Evolutionary conservation across 2,329 filamentous ascomycete species (phyloP), one percentile per base, ranked within the genome.

Genomic region (Berkeleyomyces rouxiae): DNA sequence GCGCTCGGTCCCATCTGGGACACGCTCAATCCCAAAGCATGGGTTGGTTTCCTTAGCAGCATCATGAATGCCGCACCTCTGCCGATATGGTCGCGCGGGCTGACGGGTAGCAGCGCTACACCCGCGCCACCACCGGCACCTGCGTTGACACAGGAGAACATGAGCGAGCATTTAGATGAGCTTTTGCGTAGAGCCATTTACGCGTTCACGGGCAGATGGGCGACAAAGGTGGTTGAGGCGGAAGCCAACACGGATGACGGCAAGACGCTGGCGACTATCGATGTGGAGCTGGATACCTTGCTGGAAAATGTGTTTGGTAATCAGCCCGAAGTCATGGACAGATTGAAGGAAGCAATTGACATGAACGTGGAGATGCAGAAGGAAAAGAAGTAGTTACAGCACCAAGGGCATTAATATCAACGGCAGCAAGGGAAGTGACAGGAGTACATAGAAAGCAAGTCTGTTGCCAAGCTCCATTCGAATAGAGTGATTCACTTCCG

Each of bases 151-250:
- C 74, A 77, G 1, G 76, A 84, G 64, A 82, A 85, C 67, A 83
- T 83, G 68, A 81, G 80, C 66, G 83, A 85, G 71, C 82, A 84
- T 70, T 71, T 86, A 62, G 83, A 86, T 66, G 82, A 83, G 67
- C 71, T 84, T 65, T 72, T 86, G 36, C 75, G 83, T 60, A 80
- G 83, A 70, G 81, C 79, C 58, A 86, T 86, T 61, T 82, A 80
- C 47, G 78, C 77, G 1, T 85, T 86, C 65, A 84, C 83, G 13
- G 80, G 80, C 69, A 75, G 80, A 44, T 86, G 82, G 78, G 78
- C 78, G 3, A 72, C 73, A 3, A 68, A 80, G 62, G 72, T 79
- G 49, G 76, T 78, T 49, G 79, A 81, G 4, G 77, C 79, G 1
- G 73, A 72, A 61, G 74, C 73, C 36, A 71, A 74, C 43, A 80